Percentiles rank a stretch among this genome's conserved stretches.
phyloP scores from a whole-genome alignment of 345 rosid species.

The Brassica cretica region DNA sequence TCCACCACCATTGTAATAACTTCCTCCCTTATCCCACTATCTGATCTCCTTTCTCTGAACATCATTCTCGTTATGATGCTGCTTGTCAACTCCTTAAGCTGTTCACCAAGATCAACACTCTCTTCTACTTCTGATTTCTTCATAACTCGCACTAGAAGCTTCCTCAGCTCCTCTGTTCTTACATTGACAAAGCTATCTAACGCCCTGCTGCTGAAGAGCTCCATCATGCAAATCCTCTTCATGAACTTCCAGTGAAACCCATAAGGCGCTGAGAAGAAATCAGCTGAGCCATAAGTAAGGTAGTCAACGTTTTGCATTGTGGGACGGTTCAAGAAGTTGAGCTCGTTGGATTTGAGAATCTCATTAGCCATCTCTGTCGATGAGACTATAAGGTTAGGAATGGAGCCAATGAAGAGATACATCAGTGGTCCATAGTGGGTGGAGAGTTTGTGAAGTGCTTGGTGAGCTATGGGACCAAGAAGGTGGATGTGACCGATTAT shows the following conservation, averaged over 20 bases:
- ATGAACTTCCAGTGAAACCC: conserved; percentile 80
- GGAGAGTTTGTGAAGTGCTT: conserved; percentile 68
- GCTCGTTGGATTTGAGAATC: conserved; percentile 61
- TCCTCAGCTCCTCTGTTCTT: conserved; percentile 48
- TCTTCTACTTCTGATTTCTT: conserved; percentile 48
- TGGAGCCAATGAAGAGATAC: conserved; percentile 67
- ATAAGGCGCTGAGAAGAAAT: conserved; percentile 63
- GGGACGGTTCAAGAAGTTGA: conserved; percentile 53
- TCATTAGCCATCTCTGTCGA: conserved; percentile 57
- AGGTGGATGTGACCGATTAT: conserved; percentile 54
- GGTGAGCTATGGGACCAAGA: conserved; percentile 58
- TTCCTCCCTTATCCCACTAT: conserved; percentile 39
- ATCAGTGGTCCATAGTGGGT: conserved; percentile 57
- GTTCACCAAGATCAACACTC: conserved; percentile 47
- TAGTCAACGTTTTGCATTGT: conserved; percentile 55
- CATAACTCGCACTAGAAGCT: conserved; percentile 41
- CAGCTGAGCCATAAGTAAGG: conserved; percentile 75
- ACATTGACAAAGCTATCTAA: conserved; percentile 49
- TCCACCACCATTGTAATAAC: conserved; percentile 62
- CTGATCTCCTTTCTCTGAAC: conserved; percentile 39
- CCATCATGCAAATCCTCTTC: conserved; percentile 71
- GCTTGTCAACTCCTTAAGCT: conserved; percentile 61
- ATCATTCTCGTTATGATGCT: conserved; percentile 64
- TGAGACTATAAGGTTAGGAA: conserved; percentile 63
- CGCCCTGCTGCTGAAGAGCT: conserved; percentile 55